Conservation (phyloP, 1,284 basidiomycete genomes). For the Psilocybe mexicana region DNA sequence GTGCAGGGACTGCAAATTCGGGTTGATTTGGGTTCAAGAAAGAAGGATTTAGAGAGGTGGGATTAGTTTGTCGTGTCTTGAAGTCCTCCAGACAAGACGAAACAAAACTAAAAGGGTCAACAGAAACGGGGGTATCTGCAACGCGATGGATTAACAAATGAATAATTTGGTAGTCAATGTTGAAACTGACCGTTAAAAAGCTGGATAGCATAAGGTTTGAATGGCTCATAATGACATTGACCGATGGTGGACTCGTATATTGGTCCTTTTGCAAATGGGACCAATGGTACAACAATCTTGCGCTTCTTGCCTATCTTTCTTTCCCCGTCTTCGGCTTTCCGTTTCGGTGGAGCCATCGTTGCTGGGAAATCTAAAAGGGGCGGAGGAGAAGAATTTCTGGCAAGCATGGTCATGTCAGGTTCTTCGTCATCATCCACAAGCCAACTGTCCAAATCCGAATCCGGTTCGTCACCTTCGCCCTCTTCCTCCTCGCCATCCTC, state of each 20-base stretch:
- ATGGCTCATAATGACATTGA: constrained; percentile 60
- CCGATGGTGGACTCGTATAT: constrained; percentile 70
- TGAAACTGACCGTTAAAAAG: constrained; percentile 68
- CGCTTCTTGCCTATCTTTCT: constrained; percentile 61
- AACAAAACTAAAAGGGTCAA: constrained; percentile 78
- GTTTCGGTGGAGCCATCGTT: constrained; percentile 43
- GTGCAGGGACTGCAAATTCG: constrained; percentile 41
- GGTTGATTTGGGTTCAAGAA: constrained; percentile 21
- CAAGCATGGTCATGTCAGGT: constrained; percentile 43
- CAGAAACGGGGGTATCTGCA: constrained; percentile 68
- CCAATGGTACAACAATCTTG: constrained; percentile 71
- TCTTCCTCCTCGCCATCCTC: constrained; percentile 71
- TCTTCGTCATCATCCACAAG: constrained; percentile 76
- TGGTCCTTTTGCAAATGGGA: constrained; percentile 78
- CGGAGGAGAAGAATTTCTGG: constrained; percentile 37
- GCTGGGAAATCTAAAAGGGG: constrained; percentile 37
- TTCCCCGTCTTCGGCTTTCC: constrained; percentile 51
- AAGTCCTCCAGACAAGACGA: constrained; percentile 47
- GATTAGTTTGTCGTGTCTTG: constrained; percentile 24
- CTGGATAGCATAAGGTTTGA: constrained; percentile 70
- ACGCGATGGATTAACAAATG: neutral
- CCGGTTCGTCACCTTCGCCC: constrained; percentile 55
- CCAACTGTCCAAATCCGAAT: constrained; percentile 78
- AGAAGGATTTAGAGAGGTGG: neutral
- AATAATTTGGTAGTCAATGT: neutral